Conservation (phyloP, 805 yeast species). For the Babjeviella inositovora region DNA sequence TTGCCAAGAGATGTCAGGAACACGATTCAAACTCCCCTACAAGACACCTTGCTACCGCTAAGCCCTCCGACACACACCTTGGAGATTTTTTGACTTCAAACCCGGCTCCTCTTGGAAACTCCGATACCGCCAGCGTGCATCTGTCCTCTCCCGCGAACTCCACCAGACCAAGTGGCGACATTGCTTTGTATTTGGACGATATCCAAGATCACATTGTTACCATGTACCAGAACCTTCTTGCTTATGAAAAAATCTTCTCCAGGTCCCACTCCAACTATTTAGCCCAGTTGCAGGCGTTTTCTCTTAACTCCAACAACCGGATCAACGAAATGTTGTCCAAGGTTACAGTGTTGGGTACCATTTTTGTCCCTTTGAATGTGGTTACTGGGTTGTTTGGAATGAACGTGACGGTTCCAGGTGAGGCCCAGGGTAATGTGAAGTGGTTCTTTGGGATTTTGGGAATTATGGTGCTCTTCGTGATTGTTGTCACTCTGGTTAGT, state of each 20-base stretch:
- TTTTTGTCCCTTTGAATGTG: constrained; percentile 78
- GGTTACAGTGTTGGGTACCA: constrained; percentile 81
- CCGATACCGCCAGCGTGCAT: too few relatives aligned
- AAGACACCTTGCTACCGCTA: too few relatives aligned
- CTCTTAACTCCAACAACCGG: constrained; percentile 71
- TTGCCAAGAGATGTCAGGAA: constrained; percentile 88
- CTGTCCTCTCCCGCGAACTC: too few relatives aligned
- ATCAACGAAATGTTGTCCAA: constrained; percentile 79
- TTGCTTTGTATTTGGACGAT: constrained; percentile 85
- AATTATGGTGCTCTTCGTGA: constrained; percentile 22
- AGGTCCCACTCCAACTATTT: constrained; percentile 85
- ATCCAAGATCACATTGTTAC: constrained; percentile 95
- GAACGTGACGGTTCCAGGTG: constrained; percentile 85
- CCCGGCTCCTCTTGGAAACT: too few relatives aligned
- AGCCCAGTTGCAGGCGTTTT: constrained; percentile 88
- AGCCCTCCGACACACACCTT: too few relatives aligned
- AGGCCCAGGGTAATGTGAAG: constrained; percentile 19
- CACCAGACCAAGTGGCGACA: constrained; percentile 85
- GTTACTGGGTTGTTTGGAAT: constrained; percentile 90
- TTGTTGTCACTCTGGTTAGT: constrained; percentile 20
- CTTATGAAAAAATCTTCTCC: constrained; percentile 86
- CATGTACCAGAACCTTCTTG: constrained; percentile 80
- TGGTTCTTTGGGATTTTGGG: constrained; percentile 66
- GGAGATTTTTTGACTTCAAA: too few relatives aligned
- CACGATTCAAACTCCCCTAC: constrained; percentile 1